phyloP scores from a whole-genome alignment of 139 green algal genomes.

The Micractinium sp. region DNA sequence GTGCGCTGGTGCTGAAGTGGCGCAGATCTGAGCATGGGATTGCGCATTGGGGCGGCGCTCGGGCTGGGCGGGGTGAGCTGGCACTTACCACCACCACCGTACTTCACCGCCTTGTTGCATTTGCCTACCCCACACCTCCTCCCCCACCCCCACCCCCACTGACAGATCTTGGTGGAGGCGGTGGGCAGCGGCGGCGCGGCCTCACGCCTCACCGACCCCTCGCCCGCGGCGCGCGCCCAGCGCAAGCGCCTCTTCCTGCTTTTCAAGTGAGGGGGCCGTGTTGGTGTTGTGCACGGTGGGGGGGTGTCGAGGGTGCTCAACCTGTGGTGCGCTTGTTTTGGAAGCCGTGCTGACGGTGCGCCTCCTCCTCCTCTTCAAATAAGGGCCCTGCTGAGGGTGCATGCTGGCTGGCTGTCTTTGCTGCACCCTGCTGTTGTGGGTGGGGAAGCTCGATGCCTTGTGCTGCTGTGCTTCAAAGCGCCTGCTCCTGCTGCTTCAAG shows the following conservation, averaged over 20 bases:
- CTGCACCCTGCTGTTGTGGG: too few species aligned
- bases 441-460: too few species aligned
- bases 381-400: too few species aligned
- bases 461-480: too few species aligned
- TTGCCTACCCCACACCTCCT: too few species aligned
- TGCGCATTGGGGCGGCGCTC: too few species aligned
- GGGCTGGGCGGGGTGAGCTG: too few species aligned
- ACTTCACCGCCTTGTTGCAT: neutral
- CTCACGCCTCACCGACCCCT: slow-evolving; percentile 2
- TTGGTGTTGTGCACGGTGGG: neutral
- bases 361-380: too few species aligned
- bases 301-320: too few species aligned
- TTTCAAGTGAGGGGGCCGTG: slow-evolving; percentile 17
- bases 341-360: neutral
- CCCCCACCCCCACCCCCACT: neutral
- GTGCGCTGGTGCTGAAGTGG: neutral
- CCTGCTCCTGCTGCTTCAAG: too few species aligned
- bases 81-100: neutral
- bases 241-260: slow-evolving; percentile 44
- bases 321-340: neutral
- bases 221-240: slow-evolving; percentile 35
- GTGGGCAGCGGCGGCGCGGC: slow-evolving; percentile 18
- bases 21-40: too few species aligned
- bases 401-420: too few species aligned
- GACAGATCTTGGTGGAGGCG: slow-evolving; percentile 30